A percentile compares a stretch with the other conserved stretches of the same genome.
phyloP scores from a whole-genome alignment of 805 yeast genomes.

The Monosporozyma aquatica region DNA sequence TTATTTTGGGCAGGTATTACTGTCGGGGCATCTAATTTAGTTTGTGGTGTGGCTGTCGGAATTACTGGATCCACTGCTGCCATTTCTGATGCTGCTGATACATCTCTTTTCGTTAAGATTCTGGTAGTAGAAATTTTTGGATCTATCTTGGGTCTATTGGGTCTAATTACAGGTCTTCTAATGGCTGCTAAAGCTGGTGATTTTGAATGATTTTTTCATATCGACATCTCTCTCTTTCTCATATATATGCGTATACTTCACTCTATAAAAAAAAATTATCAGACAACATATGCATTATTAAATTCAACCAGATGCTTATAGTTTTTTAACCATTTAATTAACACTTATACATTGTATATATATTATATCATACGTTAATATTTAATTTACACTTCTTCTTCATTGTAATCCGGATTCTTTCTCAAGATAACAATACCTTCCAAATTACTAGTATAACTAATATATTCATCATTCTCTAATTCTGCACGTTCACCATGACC shows the following conservation, averaged over 20 bases:
- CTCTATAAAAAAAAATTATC: no score
- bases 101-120: constrained; percentile 88
- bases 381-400: constrained; percentile 38
- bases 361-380: no score
- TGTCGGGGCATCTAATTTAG: constrained; percentile 84
- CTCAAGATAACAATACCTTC: constrained; percentile 91
- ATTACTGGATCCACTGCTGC: constrained; percentile 99
- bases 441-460: constrained; percentile 66
- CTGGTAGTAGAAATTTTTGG: constrained; percentile 97
- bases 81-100: constrained; percentile 93
- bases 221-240: background rate
- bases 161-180: constrained; percentile 90
- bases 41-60: constrained; percentile 96
- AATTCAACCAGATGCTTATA: no score
- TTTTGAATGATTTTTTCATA: constrained; percentile 40
- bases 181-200: constrained; percentile 96
- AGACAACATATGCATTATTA: no score
- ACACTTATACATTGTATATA: no score
- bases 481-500: constrained; percentile 96
- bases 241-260: no score
- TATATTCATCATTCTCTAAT: constrained; percentile 79
- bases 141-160: constrained; percentile 88
- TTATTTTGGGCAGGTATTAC: constrained; percentile 98
- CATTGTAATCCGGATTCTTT: constrained; percentile 81
- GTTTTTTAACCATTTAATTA: no score